Evolutionary conservation across 495 filamentous ascomycete species (phyloP).

Genomic region (Aspergillus funiculosus): DNA sequence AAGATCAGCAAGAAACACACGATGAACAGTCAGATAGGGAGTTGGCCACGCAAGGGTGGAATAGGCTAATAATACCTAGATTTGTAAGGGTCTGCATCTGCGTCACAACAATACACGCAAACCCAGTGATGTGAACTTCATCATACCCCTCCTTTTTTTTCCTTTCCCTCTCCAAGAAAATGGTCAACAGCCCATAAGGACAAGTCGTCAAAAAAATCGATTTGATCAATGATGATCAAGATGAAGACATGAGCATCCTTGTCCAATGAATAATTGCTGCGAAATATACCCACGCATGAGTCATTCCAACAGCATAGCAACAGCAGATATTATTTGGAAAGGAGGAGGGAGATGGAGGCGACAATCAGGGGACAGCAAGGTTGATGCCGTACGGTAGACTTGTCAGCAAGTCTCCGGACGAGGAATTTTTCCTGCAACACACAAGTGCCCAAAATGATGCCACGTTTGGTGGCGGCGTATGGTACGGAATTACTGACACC

Average conservation of each 20-base stretch:
- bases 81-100: slow-evolving; percentile 13
- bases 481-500: slow-evolving; percentile 5
- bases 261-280: not conserved
- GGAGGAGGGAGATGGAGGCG: not conserved
- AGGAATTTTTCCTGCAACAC: slow-evolving; percentile 5
- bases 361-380: not conserved
- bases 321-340: not conserved
- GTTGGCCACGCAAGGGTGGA: slow-evolving; percentile 19
- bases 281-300: not conserved
- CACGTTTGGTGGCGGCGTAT: slow-evolving; percentile 20
- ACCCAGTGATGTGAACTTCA: slow-evolving; percentile 6
- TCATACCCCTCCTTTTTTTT: slow-evolving; percentile 4
- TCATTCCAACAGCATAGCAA: not conserved
- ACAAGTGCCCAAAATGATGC: slow-evolving; percentile 14
- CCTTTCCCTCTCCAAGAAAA: not conserved
- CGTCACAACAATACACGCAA: slow-evolving; percentile 11
- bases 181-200: not conserved
- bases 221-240: slow-evolving; percentile 5
- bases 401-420: slow-evolving; percentile 18
- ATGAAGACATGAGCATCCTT: slow-evolving; percentile 1
- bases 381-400: slow-evolving; percentile 12
- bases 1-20: slow-evolving; percentile 13
- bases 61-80: slow-evolving; percentile 9
- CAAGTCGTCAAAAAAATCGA: not conserved
- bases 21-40: slow-evolving; percentile 8